Percentiles rank a stretch among this genome's conserved stretches.
Conservation (phyloP, 352 stramenopile genomes). For the Synura sp. region DNA sequence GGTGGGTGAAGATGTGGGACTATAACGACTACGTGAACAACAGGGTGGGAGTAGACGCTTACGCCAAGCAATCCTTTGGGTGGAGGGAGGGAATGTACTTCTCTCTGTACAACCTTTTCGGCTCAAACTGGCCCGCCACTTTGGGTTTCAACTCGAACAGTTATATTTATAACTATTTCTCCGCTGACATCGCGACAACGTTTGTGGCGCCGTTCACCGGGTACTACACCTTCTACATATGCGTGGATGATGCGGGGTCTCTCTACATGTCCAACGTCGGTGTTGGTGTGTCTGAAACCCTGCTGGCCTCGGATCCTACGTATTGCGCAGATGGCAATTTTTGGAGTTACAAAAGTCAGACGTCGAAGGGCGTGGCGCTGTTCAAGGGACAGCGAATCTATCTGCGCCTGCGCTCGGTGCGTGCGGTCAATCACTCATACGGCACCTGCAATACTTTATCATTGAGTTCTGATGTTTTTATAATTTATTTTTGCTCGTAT, state of each 20-base stretch:
- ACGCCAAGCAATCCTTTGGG: neutral
- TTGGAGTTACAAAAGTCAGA: too few species aligned
- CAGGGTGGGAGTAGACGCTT: neutral
- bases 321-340: too few species aligned
- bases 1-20: slow-evolving; percentile 2
- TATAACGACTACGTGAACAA: neutral
- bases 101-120: neutral
- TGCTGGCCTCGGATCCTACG: neutral
- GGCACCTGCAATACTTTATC: too few species aligned
- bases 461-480: too few species aligned
- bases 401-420: neutral
- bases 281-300: neutral
- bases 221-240: neutral
- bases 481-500: too few species aligned
- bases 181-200: neutral
- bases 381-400: neutral
- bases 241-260: neutral
- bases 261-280: neutral
- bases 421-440: too few species aligned
- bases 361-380: neutral
- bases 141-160: neutral
- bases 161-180: neutral
- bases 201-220: neutral
- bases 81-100: neutral
- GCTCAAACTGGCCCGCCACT: neutral